Base-by-base conservation (phyloP, 2,329 filamentous ascomycete species). In the Ceratocystis alfenasii region DNA sequence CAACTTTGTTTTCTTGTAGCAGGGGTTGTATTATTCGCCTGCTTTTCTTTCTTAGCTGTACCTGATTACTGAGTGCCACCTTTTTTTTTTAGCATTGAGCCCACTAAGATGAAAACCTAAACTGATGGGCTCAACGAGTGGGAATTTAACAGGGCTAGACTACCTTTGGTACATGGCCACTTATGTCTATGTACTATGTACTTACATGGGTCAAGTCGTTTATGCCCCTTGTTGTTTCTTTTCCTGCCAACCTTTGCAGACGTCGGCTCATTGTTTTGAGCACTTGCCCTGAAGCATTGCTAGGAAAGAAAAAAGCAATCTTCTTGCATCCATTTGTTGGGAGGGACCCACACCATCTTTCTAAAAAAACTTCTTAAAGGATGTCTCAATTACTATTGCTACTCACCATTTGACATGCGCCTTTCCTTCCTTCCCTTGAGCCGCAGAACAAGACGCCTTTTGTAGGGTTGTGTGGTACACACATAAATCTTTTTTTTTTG, bases 61-160 rank as follows among this genome's bases (percentile, higher is more conserved):
- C 63, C 25, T 60, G 63, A 45, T 59, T 60, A 28, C 22, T 46
- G 55, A 59, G 30, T 33, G 20, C 41, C 50, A 44, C 53, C 48
- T 64, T 55, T 28, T 50, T 50, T 61, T 44, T 45, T 55, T 55
- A 33, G 12, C 20, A 20, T 48, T 63, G 48, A 53, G 48, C 17
- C 48, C 22, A 53, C 48, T 59, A 59, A 59, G 55, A 59, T n/a
- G 55, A 59, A 53, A 30, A 20, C 12, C 53, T 59, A 30, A n/a
- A 60, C 63, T 67, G 65, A 44, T 64, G 65, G 62, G 62, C 65
- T 64, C 65, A 67, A 67, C 65, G 62, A 67, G 50, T 67, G 62
- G 53, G 53, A 60, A 59, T 64, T 67, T 61, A 22, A 63, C 41
- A 67, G 44, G 63, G 55, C 64, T 36, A 25, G 25, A 20, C 8